Evolutionary conservation across 768 basidiomycete species (phyloP).

Genomic region (Paxillus ammoniavirescens): DNA sequence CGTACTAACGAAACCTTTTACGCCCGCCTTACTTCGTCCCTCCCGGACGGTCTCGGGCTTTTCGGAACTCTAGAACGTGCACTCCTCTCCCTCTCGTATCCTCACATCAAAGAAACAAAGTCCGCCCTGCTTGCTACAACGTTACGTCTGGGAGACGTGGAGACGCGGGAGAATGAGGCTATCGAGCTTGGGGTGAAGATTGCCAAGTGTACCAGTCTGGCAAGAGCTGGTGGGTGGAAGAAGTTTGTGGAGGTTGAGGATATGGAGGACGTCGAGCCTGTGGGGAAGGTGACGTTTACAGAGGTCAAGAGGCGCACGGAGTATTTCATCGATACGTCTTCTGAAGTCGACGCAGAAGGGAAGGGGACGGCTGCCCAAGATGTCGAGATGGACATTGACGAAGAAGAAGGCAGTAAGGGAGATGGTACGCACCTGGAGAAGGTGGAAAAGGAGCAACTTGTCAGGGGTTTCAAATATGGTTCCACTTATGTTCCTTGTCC

Average conservation of each 20-base stretch:
- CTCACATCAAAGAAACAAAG: constrained; percentile 66
- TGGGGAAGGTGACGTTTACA: constrained; percentile 34
- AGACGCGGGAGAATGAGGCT: constrained; percentile 63
- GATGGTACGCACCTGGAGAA: constrained; percentile 44
- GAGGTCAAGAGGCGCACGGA: constrained; percentile 47
- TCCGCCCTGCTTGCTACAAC: constrained; percentile 63
- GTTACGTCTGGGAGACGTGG: constrained; percentile 77
- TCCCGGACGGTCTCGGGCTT: constrained; percentile 32
- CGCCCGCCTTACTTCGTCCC: constrained; percentile 37
- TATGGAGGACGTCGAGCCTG: constrained; percentile 26
- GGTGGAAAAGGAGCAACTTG: constrained; percentile 76
- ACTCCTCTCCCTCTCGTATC: constrained; percentile 33
- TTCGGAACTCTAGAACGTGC: constrained; percentile 31
- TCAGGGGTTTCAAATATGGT: constrained; percentile 87
- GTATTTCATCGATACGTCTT: constrained; percentile 53
- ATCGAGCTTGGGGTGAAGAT: constrained; percentile 72
- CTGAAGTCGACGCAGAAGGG: constrained; percentile 32
- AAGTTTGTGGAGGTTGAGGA: constrained; percentile 38
- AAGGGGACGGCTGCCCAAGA: constrained; percentile 20
- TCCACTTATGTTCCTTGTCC: constrained; percentile 84
- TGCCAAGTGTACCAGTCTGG: constrained; percentile 75
- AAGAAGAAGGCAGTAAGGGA: constrained; percentile 33
- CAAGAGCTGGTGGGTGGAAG: constrained; percentile 75
- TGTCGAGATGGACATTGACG: constrained; percentile 20
- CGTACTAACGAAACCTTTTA: constrained; percentile 76